Base-by-base conservation (phyloP, 257 asterid species). In the Linaria vulgaris region DNA sequence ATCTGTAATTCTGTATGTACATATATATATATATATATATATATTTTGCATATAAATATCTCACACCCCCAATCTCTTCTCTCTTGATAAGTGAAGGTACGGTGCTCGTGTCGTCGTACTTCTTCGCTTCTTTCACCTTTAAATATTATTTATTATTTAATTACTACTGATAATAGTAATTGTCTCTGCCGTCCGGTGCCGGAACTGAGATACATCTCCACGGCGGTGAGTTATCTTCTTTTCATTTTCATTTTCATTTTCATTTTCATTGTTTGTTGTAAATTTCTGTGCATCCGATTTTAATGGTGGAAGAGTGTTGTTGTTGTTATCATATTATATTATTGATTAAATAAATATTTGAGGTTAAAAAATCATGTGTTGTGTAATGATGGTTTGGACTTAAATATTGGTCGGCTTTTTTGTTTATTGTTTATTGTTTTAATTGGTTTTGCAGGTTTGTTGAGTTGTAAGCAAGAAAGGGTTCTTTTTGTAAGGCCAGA, bases 271-370 rank as follows among this genome's bases (percentile, higher is more conserved):
- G 16, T 45, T 72, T 46, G n/a, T 12, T 47, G 49, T 31, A 64
- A 63, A 31, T 64, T 27, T 63, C 30, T 44, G 68, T 31, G 67
- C 91, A 85, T 85, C 91, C 87, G 84, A 31, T 72, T 74, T 75
- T 71, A 64, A 72, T 69, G 88, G 82, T 68, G 22, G 73, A 52
- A 24, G 63, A 25, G 59, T 54, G 55, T 25, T 47, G 54, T 31
- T n/a, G 56, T 49, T 46, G 74, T 12, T 15, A 60, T 56, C 45
- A 44, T 20, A 2, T 2, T 27, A 27, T 27, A 2, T 21, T 60
- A 68, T 37, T 43, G 70, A 17, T 43, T 60, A 47, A 56, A 46
- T n/a, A 58, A 63, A n/a, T n/a, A n/a, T n/a, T 63, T 49, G 34
- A 22, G 45, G 47, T 39, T 48, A 27, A 6, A 3, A 4, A 27